Base-by-base conservation (phyloP, 2,329 filamentous ascomycete genomes). In the Anthostomella pinea region DNA sequence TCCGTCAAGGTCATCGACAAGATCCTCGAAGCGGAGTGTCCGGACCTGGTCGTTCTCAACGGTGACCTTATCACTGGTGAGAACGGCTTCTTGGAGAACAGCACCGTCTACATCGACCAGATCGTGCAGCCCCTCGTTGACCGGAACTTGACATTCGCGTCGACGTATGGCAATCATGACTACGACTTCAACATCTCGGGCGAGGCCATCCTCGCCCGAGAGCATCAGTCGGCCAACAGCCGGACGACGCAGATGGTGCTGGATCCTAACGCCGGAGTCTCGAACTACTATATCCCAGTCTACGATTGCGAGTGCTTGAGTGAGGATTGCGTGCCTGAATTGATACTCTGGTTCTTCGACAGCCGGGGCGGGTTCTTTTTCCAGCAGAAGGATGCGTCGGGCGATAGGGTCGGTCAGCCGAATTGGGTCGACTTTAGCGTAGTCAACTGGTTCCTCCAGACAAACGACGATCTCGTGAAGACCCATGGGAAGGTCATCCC, bases 331-430 rank as follows among this genome's bases (percentile, higher is more conserved):
- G 39, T 47, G 1, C 67, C 69, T 0, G 62, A 63, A 30, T 46
- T 72, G 20, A 51, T 87, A 1, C 64, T 88, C 2, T 88, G 82
- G 80, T 87, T 87, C 62, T 86, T 88, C 49, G 84, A 87, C 51
- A 76, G 70, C 37, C 68, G 75, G 11, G 81, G 81, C 22, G 80
- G 80, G 6, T 65, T 66, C 33, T 63, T 67, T 31, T 77, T 70
- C 48, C 69, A 71, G 39, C 50, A 61, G 43, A 50, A 46, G 28
- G 35, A 64, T 34, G 32, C 55, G 10, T 17, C 47, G 6, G 52
- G 60, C 10, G 48, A 52, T n/a, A 39, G 46, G 3, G 48, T 64
- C 13, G 57, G 55, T 0, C 61, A 65, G 21, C 65, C 65, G 0
- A 60, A 66, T 39, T 74, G 70, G 70, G 70, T 74, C 3, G 63